Evolutionary conservation across 306 rosid genomes (phyloP).

Genomic region (Acacia acuminata): DNA sequence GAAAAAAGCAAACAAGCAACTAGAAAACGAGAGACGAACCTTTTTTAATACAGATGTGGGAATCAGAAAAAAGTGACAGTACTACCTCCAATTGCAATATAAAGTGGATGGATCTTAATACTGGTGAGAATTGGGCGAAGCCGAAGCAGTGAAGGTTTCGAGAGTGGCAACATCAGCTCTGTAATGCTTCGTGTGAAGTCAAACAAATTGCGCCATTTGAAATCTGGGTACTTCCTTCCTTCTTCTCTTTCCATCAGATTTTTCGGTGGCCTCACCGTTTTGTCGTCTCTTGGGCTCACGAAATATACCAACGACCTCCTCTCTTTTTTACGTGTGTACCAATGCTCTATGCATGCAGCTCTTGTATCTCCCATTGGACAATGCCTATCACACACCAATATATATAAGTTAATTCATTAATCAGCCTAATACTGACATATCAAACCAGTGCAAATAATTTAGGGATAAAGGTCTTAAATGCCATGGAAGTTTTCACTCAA

Average conservation of each 20-base stretch:
- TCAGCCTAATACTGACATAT: neutral
- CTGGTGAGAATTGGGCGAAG: slow-evolving; percentile 28
- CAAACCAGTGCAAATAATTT: neutral
- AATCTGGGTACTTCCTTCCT: slow-evolving; percentile 67
- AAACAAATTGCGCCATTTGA: slow-evolving; percentile 57
- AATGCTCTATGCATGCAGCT: slow-evolving; percentile 71
- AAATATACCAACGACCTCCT: slow-evolving; percentile 62
- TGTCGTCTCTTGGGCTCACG: slow-evolving; percentile 57
- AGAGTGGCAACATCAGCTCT: slow-evolving; percentile 60
- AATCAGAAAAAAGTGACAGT: too few species aligned
- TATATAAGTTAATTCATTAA: neutral
- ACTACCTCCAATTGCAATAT: too few species aligned
- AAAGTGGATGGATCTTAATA: too few species aligned
- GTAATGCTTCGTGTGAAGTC: slow-evolving; percentile 58
- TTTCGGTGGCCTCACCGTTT: slow-evolving; percentile 53
- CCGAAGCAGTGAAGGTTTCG: slow-evolving; percentile 51
- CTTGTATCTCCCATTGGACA: slow-evolving; percentile 61
- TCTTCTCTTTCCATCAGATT: slow-evolving; percentile 36
- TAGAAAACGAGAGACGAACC: neutral
- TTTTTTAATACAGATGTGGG: neutral
- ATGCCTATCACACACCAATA: slow-evolving; percentile 36
- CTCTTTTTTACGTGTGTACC: slow-evolving; percentile 46
- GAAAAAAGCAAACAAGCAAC: neutral
- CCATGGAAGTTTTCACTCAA: too few species aligned
- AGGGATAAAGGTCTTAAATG: too few species aligned